phyloP scores from a whole-genome alignment of 441 rosid species.

The Populus hybrid region DNA sequence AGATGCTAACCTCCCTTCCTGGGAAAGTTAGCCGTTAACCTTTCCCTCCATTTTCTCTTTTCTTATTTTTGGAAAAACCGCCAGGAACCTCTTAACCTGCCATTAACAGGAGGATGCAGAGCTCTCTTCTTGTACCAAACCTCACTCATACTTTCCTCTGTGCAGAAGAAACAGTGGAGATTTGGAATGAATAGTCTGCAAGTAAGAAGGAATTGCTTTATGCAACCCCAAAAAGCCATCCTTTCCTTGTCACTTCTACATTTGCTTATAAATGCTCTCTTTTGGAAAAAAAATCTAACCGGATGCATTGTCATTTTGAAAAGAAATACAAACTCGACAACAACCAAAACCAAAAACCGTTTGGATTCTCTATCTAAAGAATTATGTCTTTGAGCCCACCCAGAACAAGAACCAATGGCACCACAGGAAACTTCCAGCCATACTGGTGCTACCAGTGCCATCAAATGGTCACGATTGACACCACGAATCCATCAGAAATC shows the following conservation, averaged over 20 bases:
- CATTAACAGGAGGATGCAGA: neutral
- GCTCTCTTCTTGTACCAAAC: neutral
- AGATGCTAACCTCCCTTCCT: neutral
- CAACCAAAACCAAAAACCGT: neutral
- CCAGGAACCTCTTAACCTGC: neutral
- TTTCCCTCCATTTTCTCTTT: constrained; percentile 4
- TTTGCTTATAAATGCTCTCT: neutral
- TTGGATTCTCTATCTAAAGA: neutral
- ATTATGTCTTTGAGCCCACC: constrained; percentile 53
- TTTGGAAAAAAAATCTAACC: neutral
- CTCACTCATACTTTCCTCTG: constrained; percentile 29
- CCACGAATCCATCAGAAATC: constrained; percentile 40
- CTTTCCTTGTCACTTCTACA: constrained; percentile 19
- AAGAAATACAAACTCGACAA: neutral
- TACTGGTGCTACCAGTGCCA: constrained; percentile 89
- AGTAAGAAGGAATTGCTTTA: constrained; percentile 19
- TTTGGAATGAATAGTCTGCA: neutral
- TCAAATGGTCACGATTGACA: constrained; percentile 47
- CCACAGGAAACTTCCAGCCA: constrained; percentile 32
- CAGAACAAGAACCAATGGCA: constrained; percentile 21
- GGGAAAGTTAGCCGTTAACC: neutral
- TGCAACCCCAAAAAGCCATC: constrained; percentile 26
- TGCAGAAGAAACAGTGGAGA: constrained; percentile 8
- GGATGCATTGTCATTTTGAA: neutral
- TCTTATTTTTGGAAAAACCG: neutral